phyloP scores from a whole-genome alignment of 306 rosid genomes.

The Lathyrus aphaca region DNA sequence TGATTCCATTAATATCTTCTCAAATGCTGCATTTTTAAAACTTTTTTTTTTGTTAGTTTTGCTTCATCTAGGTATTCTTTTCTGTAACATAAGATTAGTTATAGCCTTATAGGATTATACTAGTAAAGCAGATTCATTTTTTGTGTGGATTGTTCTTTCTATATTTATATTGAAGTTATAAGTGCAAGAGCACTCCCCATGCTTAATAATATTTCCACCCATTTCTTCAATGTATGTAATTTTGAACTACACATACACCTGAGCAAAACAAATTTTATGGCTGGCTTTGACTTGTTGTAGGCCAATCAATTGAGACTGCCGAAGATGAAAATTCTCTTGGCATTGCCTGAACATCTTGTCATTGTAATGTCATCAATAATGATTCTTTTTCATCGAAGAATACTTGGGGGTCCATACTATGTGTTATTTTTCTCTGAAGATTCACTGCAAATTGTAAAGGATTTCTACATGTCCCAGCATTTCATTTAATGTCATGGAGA shows the following conservation, averaged over 20 bases:
- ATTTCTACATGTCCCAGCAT: conserved; percentile 42
- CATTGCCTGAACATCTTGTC: conserved; percentile 27
- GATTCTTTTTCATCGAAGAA: conserved; percentile 3
- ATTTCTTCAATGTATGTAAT: conserved; percentile 25
- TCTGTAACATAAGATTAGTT: conserved; percentile 47
- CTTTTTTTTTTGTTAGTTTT: conserved; percentile 28
- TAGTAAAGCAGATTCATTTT: conserved; percentile 40
- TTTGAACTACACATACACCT: conserved; percentile 28
- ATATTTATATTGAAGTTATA: conserved; percentile 11
- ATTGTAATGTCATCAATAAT: conserved; percentile 21
- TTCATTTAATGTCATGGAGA: conserved; percentile 44
- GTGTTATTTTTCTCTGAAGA: conserved; percentile 17
- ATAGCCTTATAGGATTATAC: conserved; percentile 34
- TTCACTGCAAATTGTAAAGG: conserved; percentile 29
- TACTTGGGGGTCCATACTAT: conserved; percentile 1
- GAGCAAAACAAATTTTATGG: conserved; percentile 24
- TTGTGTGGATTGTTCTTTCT: conserved; percentile 36
- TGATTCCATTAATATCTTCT: conserved; percentile 41
- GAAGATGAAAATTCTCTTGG: conserved; percentile 16
- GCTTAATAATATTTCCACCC: conserved; percentile 27
- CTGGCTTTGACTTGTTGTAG: conserved; percentile 13
- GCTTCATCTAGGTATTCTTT: conserved; percentile 53
- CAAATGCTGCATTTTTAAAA: conserved; percentile 29
- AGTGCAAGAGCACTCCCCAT: conserved; percentile 29
- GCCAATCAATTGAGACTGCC: conserved; percentile 24